phyloP scores from a whole-genome alignment of 257 asterid species.

The Plantago major region DNA sequence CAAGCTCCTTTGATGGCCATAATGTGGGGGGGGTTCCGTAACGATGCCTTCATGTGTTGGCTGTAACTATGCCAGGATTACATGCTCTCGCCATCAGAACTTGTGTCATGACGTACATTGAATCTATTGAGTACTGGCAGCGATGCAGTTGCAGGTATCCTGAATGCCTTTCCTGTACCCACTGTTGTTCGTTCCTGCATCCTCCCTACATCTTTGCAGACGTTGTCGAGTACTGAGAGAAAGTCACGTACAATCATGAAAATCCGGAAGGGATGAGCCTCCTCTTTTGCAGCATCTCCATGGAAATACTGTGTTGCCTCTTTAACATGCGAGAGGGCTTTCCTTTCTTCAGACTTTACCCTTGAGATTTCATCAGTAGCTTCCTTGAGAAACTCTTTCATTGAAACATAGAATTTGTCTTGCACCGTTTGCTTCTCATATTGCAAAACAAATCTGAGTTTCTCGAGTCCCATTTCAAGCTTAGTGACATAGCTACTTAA shows the following conservation, averaged over 20 bases:
- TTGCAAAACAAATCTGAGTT: conserved; percentile 54
- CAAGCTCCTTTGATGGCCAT: conserved; percentile 1
- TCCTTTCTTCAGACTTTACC: conserved; percentile 61
- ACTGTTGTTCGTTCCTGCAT: conserved; percentile 67
- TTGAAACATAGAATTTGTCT: conserved; percentile 65
- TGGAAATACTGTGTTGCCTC: conserved; percentile 89
- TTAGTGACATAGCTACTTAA: conserved; percentile 76
- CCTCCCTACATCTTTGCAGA: conserved; percentile 82
- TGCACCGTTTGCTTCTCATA: conserved; percentile 43
- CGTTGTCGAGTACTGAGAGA: conserved; percentile 67
- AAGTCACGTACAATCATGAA: conserved; percentile 88
- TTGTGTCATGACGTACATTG: conserved; percentile 33
- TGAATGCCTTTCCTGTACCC: conserved; percentile 77
- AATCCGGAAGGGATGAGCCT: conserved; percentile 86
- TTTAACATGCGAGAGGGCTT: conserved; percentile 56
- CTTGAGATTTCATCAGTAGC: conserved; percentile 57
- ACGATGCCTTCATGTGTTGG: not conserved
- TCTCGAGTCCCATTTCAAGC: conserved; percentile 81
- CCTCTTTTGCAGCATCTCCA: conserved; percentile 91
- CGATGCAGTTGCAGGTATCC: conserved; percentile 60
- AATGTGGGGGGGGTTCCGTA: not conserved
- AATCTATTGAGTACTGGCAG: conserved; percentile 69
- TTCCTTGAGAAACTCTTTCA: conserved; percentile 59
- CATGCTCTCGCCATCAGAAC: conserved; percentile 41
- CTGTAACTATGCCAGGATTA: conserved; percentile 13